phyloP scores from a whole-genome alignment of 164 flowering plant genomes.

The Stephania japonica region DNA sequence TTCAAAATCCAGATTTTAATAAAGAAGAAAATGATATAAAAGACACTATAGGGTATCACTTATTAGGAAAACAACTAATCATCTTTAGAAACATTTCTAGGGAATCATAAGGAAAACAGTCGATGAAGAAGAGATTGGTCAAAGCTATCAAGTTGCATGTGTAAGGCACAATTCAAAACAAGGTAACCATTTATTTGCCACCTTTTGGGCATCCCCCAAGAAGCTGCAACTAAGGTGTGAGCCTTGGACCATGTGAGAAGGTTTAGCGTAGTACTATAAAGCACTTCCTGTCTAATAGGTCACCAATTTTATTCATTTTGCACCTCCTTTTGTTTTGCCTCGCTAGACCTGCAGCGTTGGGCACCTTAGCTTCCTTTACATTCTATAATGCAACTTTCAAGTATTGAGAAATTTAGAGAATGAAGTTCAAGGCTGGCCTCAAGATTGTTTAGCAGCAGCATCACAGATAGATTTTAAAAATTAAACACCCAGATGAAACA shows the following conservation, averaged over 20 bases:
- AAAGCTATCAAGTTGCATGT: not conserved
- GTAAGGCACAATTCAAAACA: not conserved
- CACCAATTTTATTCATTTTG: not conserved
- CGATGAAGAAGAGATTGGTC: not conserved
- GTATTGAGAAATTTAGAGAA: not conserved
- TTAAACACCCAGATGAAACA: not conserved
- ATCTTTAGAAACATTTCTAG: not conserved
- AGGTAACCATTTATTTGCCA: not conserved
- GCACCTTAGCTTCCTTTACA: not conserved
- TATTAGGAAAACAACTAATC: not conserved
- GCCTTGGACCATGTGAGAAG: conserved; percentile 2
- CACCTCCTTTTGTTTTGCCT: not conserved
- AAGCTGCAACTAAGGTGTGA: not conserved
- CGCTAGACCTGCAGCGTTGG: not conserved
- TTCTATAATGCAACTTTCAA: not conserved
- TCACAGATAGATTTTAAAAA: not conserved
- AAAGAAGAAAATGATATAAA: not conserved
- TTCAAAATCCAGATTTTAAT: not conserved
- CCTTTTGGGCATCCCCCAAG: not conserved
- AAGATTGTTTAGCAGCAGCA: not conserved
- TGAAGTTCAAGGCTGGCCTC: not conserved
- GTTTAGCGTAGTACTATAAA: not conserved
- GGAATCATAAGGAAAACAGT: not conserved
- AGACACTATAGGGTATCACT: not conserved
- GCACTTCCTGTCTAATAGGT: not conserved